phyloP scores from a whole-genome alignment of 2,329 filamentous ascomycete genomes.

The Fusarium nodosum region DNA sequence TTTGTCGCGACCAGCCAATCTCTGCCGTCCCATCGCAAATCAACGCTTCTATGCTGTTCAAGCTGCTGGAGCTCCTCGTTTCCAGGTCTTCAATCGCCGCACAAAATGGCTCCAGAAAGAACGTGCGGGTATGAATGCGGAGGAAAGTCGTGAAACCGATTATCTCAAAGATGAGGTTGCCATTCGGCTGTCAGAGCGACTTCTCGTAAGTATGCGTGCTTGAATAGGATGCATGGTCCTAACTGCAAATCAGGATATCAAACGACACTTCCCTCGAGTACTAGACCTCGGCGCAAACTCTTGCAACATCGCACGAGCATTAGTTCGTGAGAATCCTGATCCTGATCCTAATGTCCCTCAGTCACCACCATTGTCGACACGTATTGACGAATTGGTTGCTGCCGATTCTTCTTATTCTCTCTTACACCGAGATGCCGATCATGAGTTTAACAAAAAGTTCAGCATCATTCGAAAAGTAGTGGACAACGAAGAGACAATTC shows the following conservation, averaged over 20 bases:
- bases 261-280: conserved; percentile 84
- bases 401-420: conserved; percentile 84
- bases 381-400: conserved; percentile 81
- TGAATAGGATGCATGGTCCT: conserved; percentile 19
- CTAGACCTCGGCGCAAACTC: conserved; percentile 96
- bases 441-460: conserved; percentile 80
- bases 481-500: conserved; percentile 79
- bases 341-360: conserved; percentile 67
- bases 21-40: conserved; percentile 30
- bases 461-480: conserved; percentile 81
- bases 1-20: conserved; percentile 36
- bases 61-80: conserved; percentile 79
- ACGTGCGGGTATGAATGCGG: conserved; percentile 78
- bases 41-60: conserved; percentile 80
- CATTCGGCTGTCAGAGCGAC: conserved; percentile 82
- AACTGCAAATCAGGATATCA: conserved; percentile 79
- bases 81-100: conserved; percentile 91
- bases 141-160: conserved; percentile 83
- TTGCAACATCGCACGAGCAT: conserved; percentile 89
- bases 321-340: conserved; percentile 78
- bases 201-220: conserved; percentile 71
- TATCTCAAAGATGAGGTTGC: conserved; percentile 96
- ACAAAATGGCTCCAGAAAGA: conserved; percentile 95
- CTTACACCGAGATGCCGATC: conserved; percentile 82
- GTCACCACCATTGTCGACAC: conserved; percentile 76